phyloP scores from a whole-genome alignment of 345 rosid species.

The Syzygium grande region DNA sequence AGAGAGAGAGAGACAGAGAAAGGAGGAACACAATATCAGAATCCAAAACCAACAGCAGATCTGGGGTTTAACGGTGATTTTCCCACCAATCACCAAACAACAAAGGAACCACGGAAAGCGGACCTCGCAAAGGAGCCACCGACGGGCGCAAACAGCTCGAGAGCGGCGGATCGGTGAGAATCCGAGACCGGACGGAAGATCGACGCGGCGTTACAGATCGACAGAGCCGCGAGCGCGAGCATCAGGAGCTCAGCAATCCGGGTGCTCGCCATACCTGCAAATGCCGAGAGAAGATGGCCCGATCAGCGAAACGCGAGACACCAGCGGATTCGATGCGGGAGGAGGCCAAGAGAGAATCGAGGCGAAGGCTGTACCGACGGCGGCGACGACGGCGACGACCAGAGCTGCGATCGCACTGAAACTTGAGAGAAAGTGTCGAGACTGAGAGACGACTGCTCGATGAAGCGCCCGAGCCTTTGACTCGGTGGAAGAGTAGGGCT shows the following conservation, averaged over 20 bases:
- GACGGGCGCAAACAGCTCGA: slow-evolving; percentile 47
- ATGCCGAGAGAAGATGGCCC: background rate
- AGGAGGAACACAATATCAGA: background rate
- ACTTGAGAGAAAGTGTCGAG: background rate
- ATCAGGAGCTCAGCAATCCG: slow-evolving; percentile 12
- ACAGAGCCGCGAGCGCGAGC: slow-evolving; percentile 22
- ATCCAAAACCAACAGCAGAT: background rate
- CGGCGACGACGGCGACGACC: background rate
- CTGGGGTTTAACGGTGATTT: background rate
- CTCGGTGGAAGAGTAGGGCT: background rate
- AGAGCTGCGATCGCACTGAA: background rate
- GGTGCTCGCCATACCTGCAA: slow-evolving; percentile 46
- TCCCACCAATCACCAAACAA: background rate
- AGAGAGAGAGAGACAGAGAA: background rate
- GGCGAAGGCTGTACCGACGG: background rate
- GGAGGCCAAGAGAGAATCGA: background rate
- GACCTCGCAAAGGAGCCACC: slow-evolving; percentile 77
- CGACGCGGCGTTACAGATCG: slow-evolving; percentile 50
- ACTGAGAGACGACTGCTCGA: background rate
- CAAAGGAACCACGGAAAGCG: background rate
- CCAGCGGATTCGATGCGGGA: background rate
- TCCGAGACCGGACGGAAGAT: slow-evolving; percentile 74
- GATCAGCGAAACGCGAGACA: background rate
- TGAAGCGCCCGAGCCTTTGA: background rate
- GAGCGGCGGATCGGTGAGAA: slow-evolving; percentile 90